Evolutionary conservation across 2,329 filamentous ascomycete species (phyloP).

Genomic region (Calonectria multiphialidica): DNA sequence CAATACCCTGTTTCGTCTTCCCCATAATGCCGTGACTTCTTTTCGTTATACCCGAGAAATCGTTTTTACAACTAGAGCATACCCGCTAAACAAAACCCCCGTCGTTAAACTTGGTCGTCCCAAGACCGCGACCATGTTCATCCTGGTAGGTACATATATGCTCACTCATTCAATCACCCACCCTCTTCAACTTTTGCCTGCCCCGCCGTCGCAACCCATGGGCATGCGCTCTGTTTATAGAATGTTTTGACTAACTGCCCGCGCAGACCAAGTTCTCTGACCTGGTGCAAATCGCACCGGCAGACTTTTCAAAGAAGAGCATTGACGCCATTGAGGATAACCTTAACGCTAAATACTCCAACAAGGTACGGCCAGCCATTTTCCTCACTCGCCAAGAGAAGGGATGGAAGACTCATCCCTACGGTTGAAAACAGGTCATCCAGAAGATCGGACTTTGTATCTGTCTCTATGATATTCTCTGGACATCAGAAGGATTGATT

Average conservation of each 20-base stretch:
- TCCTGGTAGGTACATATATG: constrained; percentile 53
- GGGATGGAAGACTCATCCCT: constrained; percentile 14
- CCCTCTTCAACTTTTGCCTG: background rate
- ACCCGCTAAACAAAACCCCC: background rate
- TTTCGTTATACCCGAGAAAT: background rate
- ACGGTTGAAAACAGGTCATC: constrained; percentile 70
- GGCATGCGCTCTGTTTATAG: constrained; percentile 8
- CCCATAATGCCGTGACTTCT: constrained; percentile 3
- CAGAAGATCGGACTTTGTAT: constrained; percentile 95
- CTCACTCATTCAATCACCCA: background rate
- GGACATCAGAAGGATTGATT: constrained; percentile 92
- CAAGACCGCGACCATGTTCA: constrained; percentile 57
- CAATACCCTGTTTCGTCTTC: constrained; percentile 6
- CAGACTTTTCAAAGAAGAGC: constrained; percentile 88
- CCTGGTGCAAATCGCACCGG: constrained; percentile 90
- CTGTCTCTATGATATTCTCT: constrained; percentile 90
- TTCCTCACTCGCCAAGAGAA: background rate
- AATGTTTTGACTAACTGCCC: constrained; percentile 25
- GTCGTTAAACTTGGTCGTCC: background rate
- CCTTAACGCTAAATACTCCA: constrained; percentile 96
- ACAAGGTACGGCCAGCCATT: constrained; percentile 71
- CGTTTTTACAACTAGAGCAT: background rate
- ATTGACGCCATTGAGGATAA: constrained; percentile 92
- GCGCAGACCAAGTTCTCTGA: constrained; percentile 90
- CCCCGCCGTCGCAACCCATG: constrained; percentile 1